Evolutionary conservation across 1,139 yeast species (phyloP), one percentile per base, ranked within the genome.

Genomic region (Yamadazyma mexicana): DNA sequence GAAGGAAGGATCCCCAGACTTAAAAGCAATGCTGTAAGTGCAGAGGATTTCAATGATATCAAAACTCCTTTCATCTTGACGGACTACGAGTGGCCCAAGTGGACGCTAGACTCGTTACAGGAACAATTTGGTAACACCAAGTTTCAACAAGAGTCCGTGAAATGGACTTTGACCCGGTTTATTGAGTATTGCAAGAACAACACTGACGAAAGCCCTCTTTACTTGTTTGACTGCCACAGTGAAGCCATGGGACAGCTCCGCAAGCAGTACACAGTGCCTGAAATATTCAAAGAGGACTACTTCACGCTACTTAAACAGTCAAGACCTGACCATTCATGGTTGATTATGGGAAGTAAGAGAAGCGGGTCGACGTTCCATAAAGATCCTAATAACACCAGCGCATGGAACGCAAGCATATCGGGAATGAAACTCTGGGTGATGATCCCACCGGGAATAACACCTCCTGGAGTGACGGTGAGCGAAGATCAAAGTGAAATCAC

Each of bases 301-400:
- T 74, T 79, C 59, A 66, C 62, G 31, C 66, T 77, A 50, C 58
- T 71, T 44, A 54, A 64, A 43, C 43, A 67, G 34, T 82, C 86
- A 48, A 73, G 96, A 39, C 97, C 97, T 0, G 96, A 89, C 59
- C 85, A 85, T 58, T 79, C 94, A 9, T 89, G 97, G 97, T 67
- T 89, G 28, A 89, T 89, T 34, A 75, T 86, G 12, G 97, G 97
- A 0, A 88, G 95, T 1, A 69, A 66, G 18, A 62, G 95, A 37
- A 81, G 89, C 14, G 97, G 96, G 0, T 86, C 95, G 0, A 85
- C 95, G 0, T 89, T 88, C 60, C 97, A 89, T 59, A 88, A 89
- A 52, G 97, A 89, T 55, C 97, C 97, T 3, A 89, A 89, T 56
- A 79, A 81, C 34, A 89, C 96, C 0, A 80, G 86, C 39, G 96